phyloP scores from a whole-genome alignment of 306 rosid genomes.

The Cicer judaicum region DNA sequence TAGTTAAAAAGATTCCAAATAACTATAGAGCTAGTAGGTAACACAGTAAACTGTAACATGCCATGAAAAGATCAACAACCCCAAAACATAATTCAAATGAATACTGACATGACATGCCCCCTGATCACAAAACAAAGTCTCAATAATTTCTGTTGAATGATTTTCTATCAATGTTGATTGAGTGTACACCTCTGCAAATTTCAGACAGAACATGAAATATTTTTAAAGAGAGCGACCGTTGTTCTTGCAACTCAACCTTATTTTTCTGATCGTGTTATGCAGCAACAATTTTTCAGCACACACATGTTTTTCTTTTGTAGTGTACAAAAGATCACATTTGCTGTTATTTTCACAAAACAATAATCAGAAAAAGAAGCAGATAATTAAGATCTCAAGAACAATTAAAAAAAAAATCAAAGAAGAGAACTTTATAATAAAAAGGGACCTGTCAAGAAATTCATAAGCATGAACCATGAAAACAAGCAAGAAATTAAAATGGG shows the following conservation, averaged over 20 bases:
- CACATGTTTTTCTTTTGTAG: background rate
- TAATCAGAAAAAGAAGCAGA: constrained; percentile 22
- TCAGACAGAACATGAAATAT: no score
- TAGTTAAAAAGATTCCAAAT: constrained; percentile 9
- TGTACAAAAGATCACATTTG: background rate
- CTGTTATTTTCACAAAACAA: constrained; percentile 40
- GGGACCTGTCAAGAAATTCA: constrained; percentile 26
- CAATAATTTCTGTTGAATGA: background rate
- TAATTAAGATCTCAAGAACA: constrained; percentile 39
- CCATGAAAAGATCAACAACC: constrained; percentile 31
- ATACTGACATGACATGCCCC: constrained; percentile 19
- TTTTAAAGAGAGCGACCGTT: no score
- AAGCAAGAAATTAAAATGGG: constrained; percentile 37
- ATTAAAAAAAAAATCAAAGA: constrained; percentile 28
- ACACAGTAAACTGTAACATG: constrained; percentile 27
- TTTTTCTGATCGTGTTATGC: no score
- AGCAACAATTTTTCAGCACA: no score
- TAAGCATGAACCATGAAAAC: constrained; percentile 32
- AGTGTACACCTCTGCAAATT: no score
- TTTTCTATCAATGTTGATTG: no score
- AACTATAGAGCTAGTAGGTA: constrained; percentile 28
- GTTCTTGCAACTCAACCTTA: no score
- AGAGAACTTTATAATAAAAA: constrained; percentile 34
- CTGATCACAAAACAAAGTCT: background rate
- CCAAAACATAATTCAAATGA: constrained; percentile 36